Conservation (phyloP, 2,329 filamentous ascomycete genomes). For the Neodidymelliopsis sp. region DNA sequence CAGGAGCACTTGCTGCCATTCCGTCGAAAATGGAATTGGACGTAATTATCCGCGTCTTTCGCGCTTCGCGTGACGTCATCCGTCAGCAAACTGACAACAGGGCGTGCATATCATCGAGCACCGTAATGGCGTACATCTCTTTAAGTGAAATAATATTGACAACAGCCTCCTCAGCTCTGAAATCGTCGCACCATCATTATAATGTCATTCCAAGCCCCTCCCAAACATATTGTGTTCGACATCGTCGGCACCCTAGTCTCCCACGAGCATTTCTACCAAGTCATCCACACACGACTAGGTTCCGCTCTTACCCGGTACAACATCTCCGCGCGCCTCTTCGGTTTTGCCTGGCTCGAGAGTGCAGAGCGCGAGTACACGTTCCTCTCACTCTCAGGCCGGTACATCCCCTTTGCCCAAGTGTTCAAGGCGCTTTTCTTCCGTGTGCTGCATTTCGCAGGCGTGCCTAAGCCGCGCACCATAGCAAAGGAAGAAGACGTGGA, state of each 20-base stretch:
- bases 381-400: slow-evolving; percentile 55
- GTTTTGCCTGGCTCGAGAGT: slow-evolving; percentile 57
- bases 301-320: slow-evolving; percentile 48
- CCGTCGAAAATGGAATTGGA: too few species aligned
- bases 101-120: neutral
- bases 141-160: too few species aligned
- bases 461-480: slow-evolving; percentile 52
- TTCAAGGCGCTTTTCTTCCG: slow-evolving; percentile 59
- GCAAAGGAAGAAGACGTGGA: slow-evolving; percentile 55
- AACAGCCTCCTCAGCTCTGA: neutral
- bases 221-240: slow-evolving; percentile 36
- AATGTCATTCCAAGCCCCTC: neutral
- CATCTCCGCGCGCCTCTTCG: slow-evolving; percentile 55
- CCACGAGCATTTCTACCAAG: slow-evolving; percentile 54
- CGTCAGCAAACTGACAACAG: neutral
- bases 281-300: slow-evolving; percentile 54
- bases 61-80: slow-evolving; percentile 3
- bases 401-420: slow-evolving; percentile 54
- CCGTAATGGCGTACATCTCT: neutral
- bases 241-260: slow-evolving; percentile 62
- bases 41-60: too few species aligned
- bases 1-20: too few species aligned
- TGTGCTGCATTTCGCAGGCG: slow-evolving; percentile 55
- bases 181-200: neutral
- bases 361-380: slow-evolving; percentile 61